A percentile compares a stretch with the other conserved stretches of the same genome.
Conservation (phyloP, 345 rosid species). For the Hibiscus syriacus region DNA sequence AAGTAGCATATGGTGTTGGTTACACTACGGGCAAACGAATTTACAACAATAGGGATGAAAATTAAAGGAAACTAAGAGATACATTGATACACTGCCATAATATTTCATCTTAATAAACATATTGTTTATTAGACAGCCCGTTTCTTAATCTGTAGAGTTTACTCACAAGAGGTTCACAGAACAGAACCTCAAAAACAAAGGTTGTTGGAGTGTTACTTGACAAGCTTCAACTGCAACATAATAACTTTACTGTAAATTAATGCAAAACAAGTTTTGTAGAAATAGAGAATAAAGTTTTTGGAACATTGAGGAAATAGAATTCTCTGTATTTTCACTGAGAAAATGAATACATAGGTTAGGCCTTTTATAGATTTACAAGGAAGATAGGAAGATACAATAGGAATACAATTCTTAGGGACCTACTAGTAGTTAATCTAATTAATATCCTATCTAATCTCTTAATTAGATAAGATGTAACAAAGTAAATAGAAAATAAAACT, state of each 20-base stretch:
- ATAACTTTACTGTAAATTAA: conserved; percentile 8
- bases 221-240: not conserved
- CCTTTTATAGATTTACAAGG: too few species aligned
- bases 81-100: not conserved
- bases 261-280: conserved; percentile 9
- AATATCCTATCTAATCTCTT: too few species aligned
- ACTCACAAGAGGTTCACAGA: not conserved
- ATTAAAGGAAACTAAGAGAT: not conserved
- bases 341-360: too few species aligned
- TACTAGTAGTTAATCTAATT: too few species aligned
- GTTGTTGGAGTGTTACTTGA: not conserved
- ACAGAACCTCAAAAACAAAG: not conserved
- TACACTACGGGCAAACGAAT: not conserved
- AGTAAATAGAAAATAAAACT: too few species aligned
- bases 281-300: too few species aligned
- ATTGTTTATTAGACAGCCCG: not conserved
- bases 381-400: too few species aligned
- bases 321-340: too few species aligned
- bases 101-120: not conserved
- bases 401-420: too few species aligned
- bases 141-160: not conserved
- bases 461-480: too few species aligned
- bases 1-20: not conserved
- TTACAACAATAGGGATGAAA: not conserved
- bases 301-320: too few species aligned